Evolutionary conservation across 441 rosid genomes (phyloP), one percentile per base, ranked within the genome.

Genomic region (Arabidopsis lyrata): DNA sequence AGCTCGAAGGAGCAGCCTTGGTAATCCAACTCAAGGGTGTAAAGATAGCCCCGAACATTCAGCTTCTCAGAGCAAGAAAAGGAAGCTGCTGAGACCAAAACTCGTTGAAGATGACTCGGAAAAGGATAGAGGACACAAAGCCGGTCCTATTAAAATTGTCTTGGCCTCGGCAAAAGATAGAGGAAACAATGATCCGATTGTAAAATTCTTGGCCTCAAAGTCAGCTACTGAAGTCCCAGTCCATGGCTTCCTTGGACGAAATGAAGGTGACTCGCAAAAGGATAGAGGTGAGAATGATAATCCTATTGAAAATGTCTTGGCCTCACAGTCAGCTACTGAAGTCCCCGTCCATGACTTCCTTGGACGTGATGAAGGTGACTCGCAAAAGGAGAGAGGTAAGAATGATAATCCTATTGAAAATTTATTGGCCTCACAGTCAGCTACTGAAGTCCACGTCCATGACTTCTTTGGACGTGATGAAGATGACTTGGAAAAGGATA

Each of bases 31-130:
- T 35, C 47, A 60, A 64, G 77, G 66, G 47, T 54, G 62, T 70
- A 56, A 52, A 70, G 76, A 59, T 66, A 80, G 16, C 71, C 68
- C 52, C 16, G 72, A 54, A 54, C 35, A 55, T 38, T 39, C 70
- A 61, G 72, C 50, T 24, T 63, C 72, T 39, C 83, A 42, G 52
- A 38, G n/a, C 31, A 86, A 83, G 79, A 84, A 73, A 81, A 84
- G 90, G 80, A 90, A 79, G 87, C 53, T 90, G 71, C 47, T 81
- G 68, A 81, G 93, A 77, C 91, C 90, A 53, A 76, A 82, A 38
- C 86, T 90, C 66, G 32, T 38, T 27, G 72, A 50, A 74, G 75
- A 61, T 31, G 67, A 57, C 73, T 68, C 72, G 22, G 59, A 74
- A 68, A 72, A 59, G 18, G 66, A 71, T 14, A 50, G 36, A 63